Percentiles rank a stretch among this genome's conserved stretches.
phyloP scores from a whole-genome alignment of 1,139 yeast species.

The Suhomyces ambrosiae region DNA sequence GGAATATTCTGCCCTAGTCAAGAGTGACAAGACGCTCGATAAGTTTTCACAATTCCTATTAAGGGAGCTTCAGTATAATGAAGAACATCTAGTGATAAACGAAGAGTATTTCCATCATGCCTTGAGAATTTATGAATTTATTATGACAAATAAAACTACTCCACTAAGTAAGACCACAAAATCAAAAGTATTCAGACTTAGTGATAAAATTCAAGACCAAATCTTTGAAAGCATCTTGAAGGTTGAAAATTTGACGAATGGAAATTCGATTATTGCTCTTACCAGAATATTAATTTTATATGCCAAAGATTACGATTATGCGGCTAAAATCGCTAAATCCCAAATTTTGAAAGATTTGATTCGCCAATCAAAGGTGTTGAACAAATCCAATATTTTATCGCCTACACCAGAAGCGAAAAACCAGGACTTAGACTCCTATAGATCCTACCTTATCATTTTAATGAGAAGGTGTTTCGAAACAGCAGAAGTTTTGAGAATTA shows the following conservation, averaged over 20 bases:
- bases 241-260: constrained; percentile 40
- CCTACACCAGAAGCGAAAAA: constrained; percentile 8
- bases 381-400: neutral
- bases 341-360: constrained; percentile 30
- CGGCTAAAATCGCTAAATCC: constrained; percentile 46
- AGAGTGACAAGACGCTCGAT: constrained; percentile 20
- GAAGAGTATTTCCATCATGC: constrained; percentile 55
- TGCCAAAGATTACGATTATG: constrained; percentile 46
- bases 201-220: constrained; percentile 27
- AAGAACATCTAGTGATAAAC: constrained; percentile 25
- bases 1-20: constrained; percentile 10
- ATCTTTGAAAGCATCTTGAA: constrained; percentile 48
- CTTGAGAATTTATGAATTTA: constrained; percentile 50
- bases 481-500: constrained; percentile 46
- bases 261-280: constrained; percentile 52
- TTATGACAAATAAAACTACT: constrained; percentile 27
- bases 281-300: constrained; percentile 56
- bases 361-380: constrained; percentile 16
- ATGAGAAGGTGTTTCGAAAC: constrained; percentile 75
- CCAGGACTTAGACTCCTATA: constrained; percentile 19
- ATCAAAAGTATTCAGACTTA: constrained; percentile 22
- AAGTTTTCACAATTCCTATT: constrained; percentile 41
- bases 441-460: constrained; percentile 39
- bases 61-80: constrained; percentile 26
- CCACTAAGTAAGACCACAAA: constrained; percentile 15